Evolutionary conservation across 2,329 filamentous ascomycete species (phyloP), one percentile per base, ranked within the genome.

Genomic region (Dactylellina leptospora): DNA sequence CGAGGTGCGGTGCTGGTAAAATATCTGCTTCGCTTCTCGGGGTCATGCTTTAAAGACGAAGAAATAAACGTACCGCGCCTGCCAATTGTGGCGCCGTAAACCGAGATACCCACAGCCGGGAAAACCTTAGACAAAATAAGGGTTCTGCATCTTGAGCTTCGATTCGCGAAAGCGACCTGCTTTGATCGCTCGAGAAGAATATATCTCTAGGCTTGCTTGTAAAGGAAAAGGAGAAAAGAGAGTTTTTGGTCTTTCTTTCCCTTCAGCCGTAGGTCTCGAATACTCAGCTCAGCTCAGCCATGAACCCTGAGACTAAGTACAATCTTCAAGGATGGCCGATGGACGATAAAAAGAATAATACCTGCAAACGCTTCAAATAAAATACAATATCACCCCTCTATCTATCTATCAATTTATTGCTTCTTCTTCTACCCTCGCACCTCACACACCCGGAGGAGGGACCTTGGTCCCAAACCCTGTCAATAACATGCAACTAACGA

Each of bases 381-480:
- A 9, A 33, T 25, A 42, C 28, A 68, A 27, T 18, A 2, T 22
- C 8, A 58, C 33, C 51, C 23, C 45, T 27, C 6, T 3, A 45
- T 20, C 33, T 48, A 48, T 33, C 23, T n/a, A 4, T 33, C n/a
- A 38, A 4, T 36, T 18, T 16, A 44, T 11, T 22, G 18, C 50
- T 55, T 38, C 55, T 61, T 55, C 27, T 69, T 53, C 48, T 23
- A n/a, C n/a, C n/a, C 8, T 23, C 11, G 13, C 47, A 10, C 9
- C n/a, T n/a, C n/a, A n/a, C n/a, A n/a, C n/a, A n/a, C n/a, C n/a
- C n/a, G n/a, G n/a, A n/a, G n/a, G n/a, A 51, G 20, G 28, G 44
- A 30, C 63, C 55, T 69, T 61, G 55, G 50, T 69, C 38, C 45
- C 23, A 6, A 69, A 44, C 62, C 63, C 33, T 60, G 45, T 60